Base-by-base conservation (phyloP, 2,329 filamentous ascomycete genomes). In the Aspergillus latus region DNA sequence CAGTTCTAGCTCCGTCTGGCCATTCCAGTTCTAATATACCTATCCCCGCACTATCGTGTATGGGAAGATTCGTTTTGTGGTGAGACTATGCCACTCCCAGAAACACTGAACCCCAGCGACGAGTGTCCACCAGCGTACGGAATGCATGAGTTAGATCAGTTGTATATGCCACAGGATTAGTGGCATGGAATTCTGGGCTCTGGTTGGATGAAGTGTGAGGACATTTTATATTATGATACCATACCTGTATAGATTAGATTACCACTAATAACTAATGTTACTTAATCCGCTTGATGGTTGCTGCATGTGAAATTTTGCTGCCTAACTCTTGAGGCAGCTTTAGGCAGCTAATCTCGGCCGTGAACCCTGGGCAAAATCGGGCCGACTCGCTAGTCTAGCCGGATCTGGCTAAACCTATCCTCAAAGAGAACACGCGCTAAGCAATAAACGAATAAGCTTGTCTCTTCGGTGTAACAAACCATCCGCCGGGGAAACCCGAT, bases 41-140 rank as follows among this genome's bases (percentile, higher is more conserved):
- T 52, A 29, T 52, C 49, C 3, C 49, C 49, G n/a, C 28, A 34
- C 15, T 52, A 44, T 16, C 10, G 39, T 0, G 37, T 52, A 1
- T 51, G 49, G 49, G 39, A 52, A 7, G 49, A 36, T 2, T 21
- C 21, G 29, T 13, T 2, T 32, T 39, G 4, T 21, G 32, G 44
- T 28, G 49, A 28, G 49, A 29, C 39, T 4, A 6, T n/a, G 6
- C 49, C 29, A 2, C 49, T 29, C 7, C 28, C n/a, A 4, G 15
- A 11, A 9, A 16, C 26, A 4, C 13, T 36, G 5, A 15, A 26
- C 8, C 16, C 16, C 0, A 45, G 29, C 16, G 39, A 52, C 8
- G 49, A 52, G 39, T 39, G 29, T 1, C 49, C 49, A 5, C 49
- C 49, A 16, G n/a, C 49, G 30, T 52, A 52, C 37, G 49, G 49